A percentile compares a stretch with the other conserved stretches of the same genome.
These are phyloP conservation scores for Fistulifera solaris DNA, from an alignment of 108 stramenopile species.

Conservation along the genomic window DNA sequence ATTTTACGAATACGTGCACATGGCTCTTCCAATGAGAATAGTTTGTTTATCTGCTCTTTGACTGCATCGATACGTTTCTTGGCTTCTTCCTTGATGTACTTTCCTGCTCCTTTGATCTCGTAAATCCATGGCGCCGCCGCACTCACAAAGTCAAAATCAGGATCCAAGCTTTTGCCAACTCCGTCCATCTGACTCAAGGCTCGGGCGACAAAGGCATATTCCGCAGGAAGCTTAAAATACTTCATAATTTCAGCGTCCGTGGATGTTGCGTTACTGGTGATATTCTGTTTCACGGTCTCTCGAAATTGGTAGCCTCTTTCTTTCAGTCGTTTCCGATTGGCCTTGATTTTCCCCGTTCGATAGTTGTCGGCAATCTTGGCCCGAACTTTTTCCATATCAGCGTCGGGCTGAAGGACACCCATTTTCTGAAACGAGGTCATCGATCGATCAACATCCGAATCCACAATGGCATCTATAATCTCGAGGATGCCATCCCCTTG, in stretches of 20 bases:
- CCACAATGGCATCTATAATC: constrained; percentile 77
- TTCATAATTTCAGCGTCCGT: constrained; percentile 67
- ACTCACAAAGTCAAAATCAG: constrained; percentile 80
- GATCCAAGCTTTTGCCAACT: constrained; percentile 66
- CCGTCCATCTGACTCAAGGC: constrained; percentile 82
- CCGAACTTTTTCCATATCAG: constrained; percentile 57
- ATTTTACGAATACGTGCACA: no score
- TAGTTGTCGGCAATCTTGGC: constrained; percentile 72
- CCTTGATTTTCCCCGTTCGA: constrained; percentile 59
- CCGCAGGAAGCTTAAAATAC: constrained; percentile 71
- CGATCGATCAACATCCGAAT: constrained; percentile 61
- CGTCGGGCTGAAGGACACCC: constrained; percentile 69
- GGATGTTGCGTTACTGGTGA: constrained; percentile 7
- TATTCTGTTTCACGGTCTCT: constrained; percentile 22
- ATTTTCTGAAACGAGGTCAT: constrained; percentile 64
- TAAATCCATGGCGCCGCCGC: constrained; percentile 69
- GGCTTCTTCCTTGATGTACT: constrained; percentile 59
- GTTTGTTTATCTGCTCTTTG: no score
- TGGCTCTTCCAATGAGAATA: no score
- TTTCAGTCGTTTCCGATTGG: constrained; percentile 31
- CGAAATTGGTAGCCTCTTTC: constrained; percentile 25
- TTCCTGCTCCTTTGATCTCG: constrained; percentile 66
- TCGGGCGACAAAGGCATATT: constrained; percentile 82
- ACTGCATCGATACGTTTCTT: constrained; percentile 3
- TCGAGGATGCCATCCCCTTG: constrained; percentile 73